A percentile compares a stretch with the other conserved stretches of the same genome.
These are phyloP conservation scores for Cyamopsis tetragonoloba DNA, from an alignment of 306 rosid species.

Conservation along the genomic window DNA sequence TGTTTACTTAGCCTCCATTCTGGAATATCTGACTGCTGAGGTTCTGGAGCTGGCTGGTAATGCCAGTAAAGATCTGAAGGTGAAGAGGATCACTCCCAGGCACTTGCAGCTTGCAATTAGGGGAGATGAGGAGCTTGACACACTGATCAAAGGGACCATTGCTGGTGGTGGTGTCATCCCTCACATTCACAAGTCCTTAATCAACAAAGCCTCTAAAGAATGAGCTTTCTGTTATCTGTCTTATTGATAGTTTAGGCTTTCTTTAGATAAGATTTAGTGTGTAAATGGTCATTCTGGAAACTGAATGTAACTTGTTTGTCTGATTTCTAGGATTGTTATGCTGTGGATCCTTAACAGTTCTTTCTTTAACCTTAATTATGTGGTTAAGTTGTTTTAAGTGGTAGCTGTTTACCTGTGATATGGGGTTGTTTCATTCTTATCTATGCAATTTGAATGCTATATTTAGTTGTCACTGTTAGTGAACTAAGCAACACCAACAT, in stretches of 20 bases:
- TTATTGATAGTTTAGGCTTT: slow-evolving; percentile 16
- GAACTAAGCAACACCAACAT: no score
- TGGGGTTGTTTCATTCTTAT: not conserved
- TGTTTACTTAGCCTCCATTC: slow-evolving; percentile 79
- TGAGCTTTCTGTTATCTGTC: slow-evolving; percentile 14
- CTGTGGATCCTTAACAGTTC: slow-evolving; percentile 5
- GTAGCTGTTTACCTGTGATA: not conserved
- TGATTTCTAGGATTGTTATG: not conserved
- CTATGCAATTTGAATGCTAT: not conserved
- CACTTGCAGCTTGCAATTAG: slow-evolving; percentile 82
- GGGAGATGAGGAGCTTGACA: slow-evolving; percentile 88
- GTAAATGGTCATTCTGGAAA: slow-evolving; percentile 20
- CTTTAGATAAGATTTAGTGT: not conserved
- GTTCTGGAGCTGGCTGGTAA: slow-evolving; percentile 86
- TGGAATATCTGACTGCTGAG: slow-evolving; percentile 83
- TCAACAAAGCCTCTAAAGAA: slow-evolving; percentile 41
- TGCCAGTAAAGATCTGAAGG: slow-evolving; percentile 87
- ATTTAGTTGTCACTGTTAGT: no score
- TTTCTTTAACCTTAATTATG: not conserved
- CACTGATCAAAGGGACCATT: slow-evolving; percentile 86
- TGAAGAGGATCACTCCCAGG: slow-evolving; percentile 87
- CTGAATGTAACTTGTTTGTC: not conserved
- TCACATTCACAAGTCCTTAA: slow-evolving; percentile 38
- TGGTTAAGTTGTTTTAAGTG: not conserved
- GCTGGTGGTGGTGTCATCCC: slow-evolving; percentile 86